Evolutionary conservation across 1,284 basidiomycete species (phyloP).

Genomic region (Leccinum variabile): DNA sequence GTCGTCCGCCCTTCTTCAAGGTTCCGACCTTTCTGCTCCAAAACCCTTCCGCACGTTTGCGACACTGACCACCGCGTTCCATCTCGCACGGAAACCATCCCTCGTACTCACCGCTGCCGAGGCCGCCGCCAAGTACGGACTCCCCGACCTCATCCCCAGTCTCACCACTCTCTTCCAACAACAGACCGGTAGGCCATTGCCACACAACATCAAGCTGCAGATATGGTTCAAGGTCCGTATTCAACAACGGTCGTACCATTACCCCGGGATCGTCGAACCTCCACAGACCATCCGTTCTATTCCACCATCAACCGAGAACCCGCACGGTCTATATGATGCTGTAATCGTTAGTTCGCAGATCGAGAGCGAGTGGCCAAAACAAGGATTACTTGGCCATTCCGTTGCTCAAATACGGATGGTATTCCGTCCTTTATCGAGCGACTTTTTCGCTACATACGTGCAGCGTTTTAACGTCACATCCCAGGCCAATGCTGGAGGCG

Average conservation of each 20-base stretch:
- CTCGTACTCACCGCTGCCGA: not conserved
- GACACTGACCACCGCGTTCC: constrained; percentile 7
- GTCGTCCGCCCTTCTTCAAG: not conserved
- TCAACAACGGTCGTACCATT: constrained; percentile 4
- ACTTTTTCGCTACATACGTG: not conserved
- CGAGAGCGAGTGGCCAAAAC: not conserved
- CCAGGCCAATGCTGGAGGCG: not conserved
- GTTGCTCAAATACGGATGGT: not conserved
- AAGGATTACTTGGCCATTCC: not conserved
- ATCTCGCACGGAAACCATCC: constrained; percentile 7
- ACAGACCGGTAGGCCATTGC: not conserved
- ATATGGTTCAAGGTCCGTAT: constrained; percentile 6
- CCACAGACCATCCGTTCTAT: not conserved
- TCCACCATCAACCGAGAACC: not conserved
- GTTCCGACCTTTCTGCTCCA: not conserved
- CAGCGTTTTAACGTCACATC: not conserved
- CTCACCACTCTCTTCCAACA: not conserved
- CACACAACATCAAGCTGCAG: constrained; percentile 1
- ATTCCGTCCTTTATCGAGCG: not conserved
- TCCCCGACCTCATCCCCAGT: constrained; percentile 7
- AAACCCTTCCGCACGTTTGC: constrained; percentile 5
- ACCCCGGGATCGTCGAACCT: not conserved
- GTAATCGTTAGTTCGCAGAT: not conserved
- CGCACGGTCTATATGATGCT: not conserved
- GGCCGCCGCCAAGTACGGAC: not conserved